Evolutionary conservation across 1,284 basidiomycete species (phyloP), one percentile per base, ranked within the genome.

Genomic region (Inonotus obliquus): DNA sequence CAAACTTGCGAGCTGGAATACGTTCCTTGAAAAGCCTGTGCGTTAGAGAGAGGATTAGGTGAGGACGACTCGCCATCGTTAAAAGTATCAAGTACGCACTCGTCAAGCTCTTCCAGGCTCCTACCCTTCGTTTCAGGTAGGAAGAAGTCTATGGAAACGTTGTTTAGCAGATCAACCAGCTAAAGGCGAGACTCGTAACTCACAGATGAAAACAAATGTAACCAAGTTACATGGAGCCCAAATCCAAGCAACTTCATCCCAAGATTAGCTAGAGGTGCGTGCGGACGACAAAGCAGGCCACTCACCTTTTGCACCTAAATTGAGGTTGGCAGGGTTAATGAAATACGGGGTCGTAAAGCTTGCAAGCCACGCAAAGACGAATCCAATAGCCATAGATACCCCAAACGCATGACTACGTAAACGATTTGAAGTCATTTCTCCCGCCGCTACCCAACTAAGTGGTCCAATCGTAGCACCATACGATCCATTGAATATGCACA

Each of bases 111-210:
- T 53, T 70, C 69, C 27, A 69, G 65, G 10, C 65, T 60, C 21
- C 66, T 65, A 5, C 67, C 68, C 55, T 67, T 68, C 21, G 70
- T 71, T 55, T 71, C 69, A 45, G 65, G 59, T 32, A 69, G 59
- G 25, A 56, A 57, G 52, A 66, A 64, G 55, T 51, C 64, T 63
- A 41, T n/a, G 54, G 25, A 37, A 19, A 6, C 5, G 1, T 9
- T 4, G 27, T 23, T 57, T 19, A 57, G 23, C 23, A 23, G 11
- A 2, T 23, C 21, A 25, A 10, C 21, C 29, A 13, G 25, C 9
- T 2, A 44, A 29, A 17, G 13, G 37, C 14, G 25, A 51, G 9
- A n/a, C 2, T 10, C 5, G 19, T n/a, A 25, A 59, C 63, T 54
- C 32, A 65, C 63, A 65, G 59, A 68, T 63, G 60, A 66, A 59